Conservation (phyloP, 2,329 filamentous ascomycete genomes). For the Cladorrhinum sp. region DNA sequence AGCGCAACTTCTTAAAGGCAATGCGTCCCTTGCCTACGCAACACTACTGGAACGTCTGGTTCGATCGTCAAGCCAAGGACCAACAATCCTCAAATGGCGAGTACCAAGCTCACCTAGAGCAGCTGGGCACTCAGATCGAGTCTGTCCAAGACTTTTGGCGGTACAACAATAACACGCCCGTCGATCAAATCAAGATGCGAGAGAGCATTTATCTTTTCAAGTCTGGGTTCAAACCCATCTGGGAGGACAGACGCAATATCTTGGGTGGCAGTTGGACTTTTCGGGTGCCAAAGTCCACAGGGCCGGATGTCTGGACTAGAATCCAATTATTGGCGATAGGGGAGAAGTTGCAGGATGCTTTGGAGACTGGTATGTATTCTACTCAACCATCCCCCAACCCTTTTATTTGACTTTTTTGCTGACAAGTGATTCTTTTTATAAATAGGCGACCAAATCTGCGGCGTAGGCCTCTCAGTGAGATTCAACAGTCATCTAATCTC, state of each 20-base stretch:
- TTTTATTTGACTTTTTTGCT: neutral
- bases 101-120: conserved; percentile 57
- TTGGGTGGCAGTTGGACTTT: conserved; percentile 91
- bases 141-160: conserved; percentile 83
- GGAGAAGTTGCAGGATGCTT: conserved; percentile 70
- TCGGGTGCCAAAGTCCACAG: conserved; percentile 73
- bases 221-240: conserved; percentile 70
- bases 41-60: conserved; percentile 75
- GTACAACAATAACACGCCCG: conserved; percentile 77
- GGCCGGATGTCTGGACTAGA: conserved; percentile 75
- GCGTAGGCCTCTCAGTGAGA: conserved; percentile 80
- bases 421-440: neutral
- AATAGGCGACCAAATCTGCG: conserved; percentile 83
- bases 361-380: conserved; percentile 60
- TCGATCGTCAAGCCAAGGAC: conserved; percentile 56
- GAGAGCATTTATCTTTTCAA: conserved; percentile 80
- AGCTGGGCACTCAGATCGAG: conserved; percentile 65
- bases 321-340: conserved; percentile 80
- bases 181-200: conserved; percentile 71
- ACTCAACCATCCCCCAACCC: neutral
- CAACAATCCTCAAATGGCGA: conserved; percentile 30
- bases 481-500: conserved; percentile 87
- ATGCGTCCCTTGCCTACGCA: conserved; percentile 72
- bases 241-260: conserved; percentile 84
- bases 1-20: conserved; percentile 77